Conservation (phyloP, 1,284 basidiomycete species). For the Cutaneotrichosporon daszewskae region DNA sequence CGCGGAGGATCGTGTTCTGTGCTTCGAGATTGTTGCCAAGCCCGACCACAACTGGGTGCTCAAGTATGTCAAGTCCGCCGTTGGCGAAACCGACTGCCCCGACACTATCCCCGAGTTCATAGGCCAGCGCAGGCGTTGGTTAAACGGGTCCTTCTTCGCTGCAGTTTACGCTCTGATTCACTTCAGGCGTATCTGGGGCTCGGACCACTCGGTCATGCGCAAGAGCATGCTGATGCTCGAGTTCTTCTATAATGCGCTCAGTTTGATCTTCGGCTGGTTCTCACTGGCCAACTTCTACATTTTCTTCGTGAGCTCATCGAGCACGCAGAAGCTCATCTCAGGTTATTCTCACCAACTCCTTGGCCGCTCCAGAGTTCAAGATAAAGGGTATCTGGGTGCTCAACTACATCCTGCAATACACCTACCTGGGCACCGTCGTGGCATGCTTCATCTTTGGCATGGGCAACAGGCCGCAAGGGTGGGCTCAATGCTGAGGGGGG, state of each 20-base stretch:
- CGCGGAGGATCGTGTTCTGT: conserved; percentile 73
- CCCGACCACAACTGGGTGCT: conserved; percentile 84
- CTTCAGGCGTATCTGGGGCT: conserved; percentile 72
- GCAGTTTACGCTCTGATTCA: conserved; percentile 58
- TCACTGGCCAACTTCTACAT: conserved; percentile 85
- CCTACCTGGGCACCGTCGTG: conserved; percentile 75
- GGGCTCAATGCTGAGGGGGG: conserved; percentile 31
- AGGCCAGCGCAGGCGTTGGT: conserved; percentile 57
- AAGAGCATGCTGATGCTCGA: conserved; percentile 73
- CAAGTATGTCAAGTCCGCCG: conserved; percentile 91
- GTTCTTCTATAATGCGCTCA: conserved; percentile 80
- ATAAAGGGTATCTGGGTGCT: conserved; percentile 41
- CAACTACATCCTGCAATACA: conserved; percentile 56
- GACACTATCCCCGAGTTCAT: conserved; percentile 93
- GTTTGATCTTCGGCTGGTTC: conserved; percentile 90
- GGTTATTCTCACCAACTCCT: conserved; percentile 76
- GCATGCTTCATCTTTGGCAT: conserved; percentile 91
- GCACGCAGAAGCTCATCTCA: not conserved
- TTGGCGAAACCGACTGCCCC: conserved; percentile 95
- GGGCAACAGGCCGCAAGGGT: conserved; percentile 92
- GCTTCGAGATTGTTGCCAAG: conserved; percentile 95
- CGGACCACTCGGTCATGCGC: conserved; percentile 73
- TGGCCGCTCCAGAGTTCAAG: conserved; percentile 70
- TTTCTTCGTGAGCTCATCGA: conserved; percentile 73
- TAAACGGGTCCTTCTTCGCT: conserved; percentile 86